phyloP scores from a whole-genome alignment of 2,329 filamentous ascomycete species.

The Xylaria sp. region DNA sequence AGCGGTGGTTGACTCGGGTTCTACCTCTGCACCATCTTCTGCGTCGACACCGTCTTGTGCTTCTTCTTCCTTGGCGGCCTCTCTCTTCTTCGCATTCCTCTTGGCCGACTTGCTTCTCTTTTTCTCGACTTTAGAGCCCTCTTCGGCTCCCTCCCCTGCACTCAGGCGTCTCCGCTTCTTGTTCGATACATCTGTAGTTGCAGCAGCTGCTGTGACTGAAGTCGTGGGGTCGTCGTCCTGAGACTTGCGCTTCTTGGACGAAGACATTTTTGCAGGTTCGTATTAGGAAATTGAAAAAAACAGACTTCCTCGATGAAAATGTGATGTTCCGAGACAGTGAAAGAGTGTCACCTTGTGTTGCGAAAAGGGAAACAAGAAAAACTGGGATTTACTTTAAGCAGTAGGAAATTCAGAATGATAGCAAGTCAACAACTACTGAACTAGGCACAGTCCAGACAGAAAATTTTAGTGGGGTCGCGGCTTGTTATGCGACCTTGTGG shows the following conservation, averaged over 20 bases:
- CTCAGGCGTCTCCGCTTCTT: slow-evolving; percentile 40
- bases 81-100: slow-evolving; percentile 28
- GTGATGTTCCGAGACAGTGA: background rate
- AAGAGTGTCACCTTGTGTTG: background rate
- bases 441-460: slow-evolving; percentile 46
- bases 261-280: slow-evolving; percentile 25
- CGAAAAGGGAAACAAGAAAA: background rate
- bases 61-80: slow-evolving; percentile 25
- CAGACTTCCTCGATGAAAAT: background rate
- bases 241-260: slow-evolving; percentile 39
- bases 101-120: slow-evolving; percentile 24
- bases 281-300: background rate
- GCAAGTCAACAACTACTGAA: background rate
- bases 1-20: slow-evolving; percentile 27
- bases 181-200: slow-evolving; percentile 21
- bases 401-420: background rate
- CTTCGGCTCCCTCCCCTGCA: slow-evolving; percentile 18
- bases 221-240: slow-evolving; percentile 33
- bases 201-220: background rate
- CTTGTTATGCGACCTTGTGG: slow-evolving; percentile 22
- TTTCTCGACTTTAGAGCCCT: background rate
- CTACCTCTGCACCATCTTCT: slow-evolving; percentile 36
- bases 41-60: slow-evolving; percentile 14
- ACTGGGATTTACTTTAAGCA: background rate
- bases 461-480: slow-evolving; percentile 52